These are phyloP conservation scores for Ophiostoma quercus DNA, from an alignment of 2,329 filamentous ascomycete species.

Conservation along the genomic window DNA sequence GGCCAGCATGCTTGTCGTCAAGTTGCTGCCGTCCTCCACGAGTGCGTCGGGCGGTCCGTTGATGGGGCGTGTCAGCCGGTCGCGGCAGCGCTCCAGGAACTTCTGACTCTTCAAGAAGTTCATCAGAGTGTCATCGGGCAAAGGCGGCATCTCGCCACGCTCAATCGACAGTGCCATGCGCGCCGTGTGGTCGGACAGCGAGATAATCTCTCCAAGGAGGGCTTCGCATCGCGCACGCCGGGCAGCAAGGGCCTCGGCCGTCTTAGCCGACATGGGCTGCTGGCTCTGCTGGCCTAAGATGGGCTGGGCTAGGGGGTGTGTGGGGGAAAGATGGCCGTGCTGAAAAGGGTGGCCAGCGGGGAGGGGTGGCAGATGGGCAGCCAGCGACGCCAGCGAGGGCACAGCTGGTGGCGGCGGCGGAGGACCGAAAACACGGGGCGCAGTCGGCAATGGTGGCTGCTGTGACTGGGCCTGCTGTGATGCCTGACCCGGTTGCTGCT, in stretches of 20 bases:
- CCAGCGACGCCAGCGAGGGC: conserved; percentile 23
- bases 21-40: conserved; percentile 20
- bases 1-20: conserved; percentile 22
- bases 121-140: conserved; percentile 26
- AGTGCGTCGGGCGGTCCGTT: conserved; percentile 18
- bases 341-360: conserved; percentile 20
- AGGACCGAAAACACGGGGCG: conserved; percentile 27
- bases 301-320: not conserved
- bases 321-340: not conserved
- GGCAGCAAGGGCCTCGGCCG: conserved; percentile 24
- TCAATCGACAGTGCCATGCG: conserved; percentile 38
- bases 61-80: conserved; percentile 23
- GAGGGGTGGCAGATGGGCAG: conserved; percentile 23
- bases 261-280: conserved; percentile 23
- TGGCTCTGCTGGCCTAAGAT: conserved; percentile 13
- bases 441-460: not conserved
- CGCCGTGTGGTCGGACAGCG: conserved; percentile 42
- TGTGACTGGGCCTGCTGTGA: not conserved
- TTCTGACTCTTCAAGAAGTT: conserved; percentile 28
- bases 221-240: conserved; percentile 32
- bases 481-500: not conserved
- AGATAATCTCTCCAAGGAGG: conserved; percentile 36
- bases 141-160: conserved; percentile 27
- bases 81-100: conserved; percentile 27
- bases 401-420: conserved; percentile 26